Evolutionary conservation across 495 filamentous ascomycete species (phyloP).

Genomic region (Glonium stellatum): DNA sequence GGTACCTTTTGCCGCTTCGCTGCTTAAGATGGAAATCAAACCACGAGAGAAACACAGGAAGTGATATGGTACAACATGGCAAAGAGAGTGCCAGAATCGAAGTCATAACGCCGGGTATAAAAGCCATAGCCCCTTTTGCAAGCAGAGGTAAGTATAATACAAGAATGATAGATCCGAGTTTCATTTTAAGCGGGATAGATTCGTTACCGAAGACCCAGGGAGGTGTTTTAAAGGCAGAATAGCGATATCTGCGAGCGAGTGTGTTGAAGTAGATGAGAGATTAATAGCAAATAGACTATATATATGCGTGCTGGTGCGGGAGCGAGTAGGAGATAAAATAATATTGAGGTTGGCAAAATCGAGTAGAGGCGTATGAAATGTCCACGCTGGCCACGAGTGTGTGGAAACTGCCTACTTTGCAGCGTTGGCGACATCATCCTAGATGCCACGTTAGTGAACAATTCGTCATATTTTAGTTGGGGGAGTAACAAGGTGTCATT

Average conservation of each 20-base stretch:
- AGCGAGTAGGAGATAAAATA: neutral
- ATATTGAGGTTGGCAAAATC: neutral
- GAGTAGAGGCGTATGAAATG: neutral
- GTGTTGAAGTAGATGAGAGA: neutral
- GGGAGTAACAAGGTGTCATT: neutral
- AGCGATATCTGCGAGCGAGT: neutral
- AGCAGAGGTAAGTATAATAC: neutral
- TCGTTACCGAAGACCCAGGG: neutral
- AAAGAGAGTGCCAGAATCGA: neutral
- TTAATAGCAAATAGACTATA: neutral
- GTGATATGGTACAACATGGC: slow-evolving; percentile 4
- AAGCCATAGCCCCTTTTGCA: neutral
- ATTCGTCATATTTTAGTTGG: neutral
- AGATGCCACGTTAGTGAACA: neutral
- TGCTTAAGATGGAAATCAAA: neutral
- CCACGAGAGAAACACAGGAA: neutral
- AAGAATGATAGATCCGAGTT: neutral
- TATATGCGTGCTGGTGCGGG: neutral
- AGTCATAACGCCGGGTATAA: slow-evolving; percentile 3
- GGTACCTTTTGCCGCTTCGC: neutral
- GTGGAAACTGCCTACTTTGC: neutral
- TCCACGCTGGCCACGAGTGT: neutral
- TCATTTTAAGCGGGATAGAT: neutral
- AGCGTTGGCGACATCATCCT: slow-evolving; percentile 1
- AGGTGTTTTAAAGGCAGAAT: neutral